phyloP scores from a whole-genome alignment of 352 stramenopile genomes.

The Chrysophaeum taylorii region DNA sequence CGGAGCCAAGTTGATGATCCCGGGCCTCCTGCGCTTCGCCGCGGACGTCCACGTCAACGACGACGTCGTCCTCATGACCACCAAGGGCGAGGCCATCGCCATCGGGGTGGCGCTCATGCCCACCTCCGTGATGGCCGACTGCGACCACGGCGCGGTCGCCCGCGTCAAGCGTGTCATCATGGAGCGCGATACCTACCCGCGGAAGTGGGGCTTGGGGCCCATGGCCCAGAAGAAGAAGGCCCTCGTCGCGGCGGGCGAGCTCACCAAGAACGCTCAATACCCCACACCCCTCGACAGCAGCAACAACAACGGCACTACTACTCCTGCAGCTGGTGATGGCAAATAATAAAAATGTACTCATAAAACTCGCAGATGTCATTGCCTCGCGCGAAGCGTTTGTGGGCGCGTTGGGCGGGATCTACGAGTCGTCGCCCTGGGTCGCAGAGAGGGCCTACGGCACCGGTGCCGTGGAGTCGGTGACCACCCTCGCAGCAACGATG shows the following conservation, averaged over 20 bases:
- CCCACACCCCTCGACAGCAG: constrained; percentile 24
- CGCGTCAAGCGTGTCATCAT: constrained; percentile 99
- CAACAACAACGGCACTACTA: not conserved
- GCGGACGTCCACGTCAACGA: constrained; percentile 97
- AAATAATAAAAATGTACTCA: constrained; percentile 1
- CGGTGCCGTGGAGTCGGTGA: constrained; percentile 26
- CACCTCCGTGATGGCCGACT: constrained; percentile 97
- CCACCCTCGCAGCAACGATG: constrained; percentile 27
- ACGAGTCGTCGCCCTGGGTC: constrained; percentile 53
- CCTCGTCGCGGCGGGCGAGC: constrained; percentile 79
- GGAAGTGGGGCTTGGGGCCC: constrained; percentile 94
- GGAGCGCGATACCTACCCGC: constrained; percentile 98
- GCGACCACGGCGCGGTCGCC: constrained; percentile 96
- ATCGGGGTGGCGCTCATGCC: constrained; percentile 99
- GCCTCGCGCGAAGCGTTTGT: constrained; percentile 3
- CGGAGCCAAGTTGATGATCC: constrained; percentile 99
- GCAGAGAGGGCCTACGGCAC: constrained; percentile 24
- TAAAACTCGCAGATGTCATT: constrained; percentile 1
- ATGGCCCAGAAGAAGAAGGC: constrained; percentile 98
- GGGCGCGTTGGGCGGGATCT: constrained; percentile 42
- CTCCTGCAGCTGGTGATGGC: constrained; percentile 20
- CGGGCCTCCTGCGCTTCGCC: constrained; percentile 93
- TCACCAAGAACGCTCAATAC: constrained; percentile 77
- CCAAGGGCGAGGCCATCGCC: constrained; percentile 98
- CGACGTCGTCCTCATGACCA: constrained; percentile 99